phyloP scores from a whole-genome alignment of 2,329 filamentous ascomycete species.

The Cladosporium sp. region DNA sequence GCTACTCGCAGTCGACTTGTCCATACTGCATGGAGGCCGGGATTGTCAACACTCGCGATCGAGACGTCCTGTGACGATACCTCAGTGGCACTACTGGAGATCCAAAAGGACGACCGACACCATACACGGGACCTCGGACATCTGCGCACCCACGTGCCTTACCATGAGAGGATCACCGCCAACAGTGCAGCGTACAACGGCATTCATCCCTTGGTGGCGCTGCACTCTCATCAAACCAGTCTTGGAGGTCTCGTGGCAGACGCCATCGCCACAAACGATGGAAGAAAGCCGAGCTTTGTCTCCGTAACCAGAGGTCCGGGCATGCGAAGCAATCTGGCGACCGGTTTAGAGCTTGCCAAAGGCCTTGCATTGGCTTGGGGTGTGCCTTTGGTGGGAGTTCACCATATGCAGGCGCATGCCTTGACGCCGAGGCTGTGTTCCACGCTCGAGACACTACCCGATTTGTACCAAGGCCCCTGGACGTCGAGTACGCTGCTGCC shows the following conservation, averaged over 20 bases:
- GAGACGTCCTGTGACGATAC: conserved; percentile 91
- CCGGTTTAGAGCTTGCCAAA: conserved; percentile 78
- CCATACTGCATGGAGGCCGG: conserved; percentile 17
- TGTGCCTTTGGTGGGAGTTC: conserved; percentile 74
- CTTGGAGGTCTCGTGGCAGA: conserved; percentile 58
- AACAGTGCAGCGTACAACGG: conserved; percentile 70
- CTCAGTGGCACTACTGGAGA: conserved; percentile 74
- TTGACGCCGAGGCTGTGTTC: conserved; percentile 69
- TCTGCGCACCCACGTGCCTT: conserved; percentile 42
- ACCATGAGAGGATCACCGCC: conserved; percentile 74
- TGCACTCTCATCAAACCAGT: conserved; percentile 66
- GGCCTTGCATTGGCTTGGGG: conserved; percentile 78
- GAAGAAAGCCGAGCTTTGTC: conserved; percentile 67
- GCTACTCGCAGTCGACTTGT: not conserved
- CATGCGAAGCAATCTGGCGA: conserved; percentile 71
- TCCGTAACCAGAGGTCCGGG: conserved; percentile 85
- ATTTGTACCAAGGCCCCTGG: conserved; percentile 1
- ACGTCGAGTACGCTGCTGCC: conserved; percentile 34
- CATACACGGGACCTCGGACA: not conserved
- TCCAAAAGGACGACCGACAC: not conserved
- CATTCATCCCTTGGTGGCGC: conserved; percentile 70
- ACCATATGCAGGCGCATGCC: conserved; percentile 97
- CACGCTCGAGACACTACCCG: not conserved
- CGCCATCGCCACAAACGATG: not conserved
- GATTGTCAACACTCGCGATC: conserved; percentile 57